A percentile compares a stretch with the other conserved stretches of the same genome.
These are phyloP conservation scores for Suillus discolor DNA, from an alignment of 768 basidiomycete genomes.

Conservation along the genomic window DNA sequence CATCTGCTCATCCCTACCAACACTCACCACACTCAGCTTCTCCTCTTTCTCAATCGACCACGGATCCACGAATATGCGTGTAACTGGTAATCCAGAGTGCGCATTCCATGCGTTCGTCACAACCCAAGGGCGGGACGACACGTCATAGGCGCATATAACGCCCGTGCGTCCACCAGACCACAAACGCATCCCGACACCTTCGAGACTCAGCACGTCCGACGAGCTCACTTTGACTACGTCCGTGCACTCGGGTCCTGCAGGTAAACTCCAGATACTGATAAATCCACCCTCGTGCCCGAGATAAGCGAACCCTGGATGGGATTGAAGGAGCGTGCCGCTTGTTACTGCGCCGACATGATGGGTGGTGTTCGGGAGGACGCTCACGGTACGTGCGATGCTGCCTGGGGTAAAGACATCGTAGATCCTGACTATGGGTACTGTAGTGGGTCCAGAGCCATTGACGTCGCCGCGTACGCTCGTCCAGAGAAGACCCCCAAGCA, in stretches of 20 bases:
- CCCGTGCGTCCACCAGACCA: conserved; percentile 92
- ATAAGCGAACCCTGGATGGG: conserved; percentile 67
- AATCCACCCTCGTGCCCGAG: conserved; percentile 93
- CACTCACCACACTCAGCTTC: conserved; percentile 70
- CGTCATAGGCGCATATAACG: conserved; percentile 79
- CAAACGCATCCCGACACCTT: conserved; percentile 79
- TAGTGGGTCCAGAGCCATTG: conserved; percentile 42
- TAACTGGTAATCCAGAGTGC: conserved; percentile 67
- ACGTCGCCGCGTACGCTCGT: conserved; percentile 64
- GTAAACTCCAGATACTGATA: conserved; percentile 78
- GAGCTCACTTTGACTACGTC: conserved; percentile 80
- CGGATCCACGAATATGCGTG: conserved; percentile 68
- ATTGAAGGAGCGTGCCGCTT: conserved; percentile 74
- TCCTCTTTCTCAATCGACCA: conserved; percentile 71
- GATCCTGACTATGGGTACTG: conserved; percentile 75
- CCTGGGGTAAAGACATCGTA: conserved; percentile 75
- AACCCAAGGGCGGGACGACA: conserved; percentile 73
- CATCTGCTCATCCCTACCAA: conserved; percentile 72
- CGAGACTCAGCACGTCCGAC: conserved; percentile 81
- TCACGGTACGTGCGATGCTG: conserved; percentile 50
- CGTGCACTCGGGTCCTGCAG: conserved; percentile 59
- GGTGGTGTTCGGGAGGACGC: conserved; percentile 42
- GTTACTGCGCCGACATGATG: conserved; percentile 84
- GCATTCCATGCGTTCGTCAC: conserved; percentile 89
- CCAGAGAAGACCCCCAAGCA: conserved; percentile 83